phyloP scores from a whole-genome alignment of 805 yeast genomes.

The Clavispora asparagi region DNA sequence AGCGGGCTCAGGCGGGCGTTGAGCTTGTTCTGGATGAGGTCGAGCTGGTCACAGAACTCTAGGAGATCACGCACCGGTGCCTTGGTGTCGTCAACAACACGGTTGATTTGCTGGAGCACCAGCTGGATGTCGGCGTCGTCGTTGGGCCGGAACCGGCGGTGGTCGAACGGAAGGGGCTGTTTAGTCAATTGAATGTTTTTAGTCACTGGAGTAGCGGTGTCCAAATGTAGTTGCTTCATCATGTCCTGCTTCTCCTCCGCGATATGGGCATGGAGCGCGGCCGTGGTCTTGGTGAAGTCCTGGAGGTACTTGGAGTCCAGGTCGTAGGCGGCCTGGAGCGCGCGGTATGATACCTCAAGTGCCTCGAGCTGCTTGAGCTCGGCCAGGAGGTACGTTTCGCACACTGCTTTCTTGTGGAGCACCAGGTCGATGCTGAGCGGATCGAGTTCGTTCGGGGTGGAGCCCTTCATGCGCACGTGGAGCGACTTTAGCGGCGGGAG shows the following conservation, averaged over 20 bases:
- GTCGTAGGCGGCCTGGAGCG: slow-evolving; percentile 18
- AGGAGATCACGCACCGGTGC: slow-evolving; percentile 3
- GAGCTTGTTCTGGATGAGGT: slow-evolving; percentile 9
- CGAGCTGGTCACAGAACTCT: slow-evolving; percentile 10
- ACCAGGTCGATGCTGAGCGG: slow-evolving; percentile 13
- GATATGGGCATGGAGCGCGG: slow-evolving; percentile 3
- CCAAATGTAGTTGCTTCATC: slow-evolving; percentile 5
- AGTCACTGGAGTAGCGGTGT: neutral
- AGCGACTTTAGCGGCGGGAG: slow-evolving; percentile 14
- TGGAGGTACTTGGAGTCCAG: slow-evolving; percentile 30
- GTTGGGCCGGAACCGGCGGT: slow-evolving; percentile 10
- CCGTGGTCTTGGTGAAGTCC: slow-evolving; percentile 19
- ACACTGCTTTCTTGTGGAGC: slow-evolving; percentile 6
- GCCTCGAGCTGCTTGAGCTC: slow-evolving; percentile 34
- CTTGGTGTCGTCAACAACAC: neutral
- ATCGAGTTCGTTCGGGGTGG: slow-evolving; percentile 4
- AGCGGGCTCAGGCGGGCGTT: neutral
- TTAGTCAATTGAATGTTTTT: neutral
- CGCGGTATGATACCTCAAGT: slow-evolving; percentile 22
- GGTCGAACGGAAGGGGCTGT: neutral
- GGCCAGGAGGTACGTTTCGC: slow-evolving; percentile 36
- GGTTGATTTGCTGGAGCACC: slow-evolving; percentile 1
- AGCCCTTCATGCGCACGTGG: slow-evolving; percentile 9
- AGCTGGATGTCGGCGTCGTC: slow-evolving; percentile 7
- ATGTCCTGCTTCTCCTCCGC: slow-evolving; percentile 4